Percentiles rank a stretch among this genome's conserved stretches.
These are phyloP conservation scores for Xylaria intraflava DNA, from an alignment of 495 filamentous ascomycete species.

Conservation along the genomic window DNA sequence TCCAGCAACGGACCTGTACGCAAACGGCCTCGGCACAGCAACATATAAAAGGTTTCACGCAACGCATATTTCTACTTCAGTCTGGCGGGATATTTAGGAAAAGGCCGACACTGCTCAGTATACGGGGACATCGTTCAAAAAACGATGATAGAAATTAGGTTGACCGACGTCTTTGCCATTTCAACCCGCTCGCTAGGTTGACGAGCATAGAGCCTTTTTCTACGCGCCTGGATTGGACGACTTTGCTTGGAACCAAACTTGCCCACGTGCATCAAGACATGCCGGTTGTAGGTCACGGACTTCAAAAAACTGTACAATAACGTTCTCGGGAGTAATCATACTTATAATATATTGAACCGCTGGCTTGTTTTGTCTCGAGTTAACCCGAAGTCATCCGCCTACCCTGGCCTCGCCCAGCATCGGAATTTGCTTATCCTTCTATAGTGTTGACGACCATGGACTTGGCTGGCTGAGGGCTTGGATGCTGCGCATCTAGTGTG, in stretches of 20 bases:
- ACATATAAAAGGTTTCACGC: conserved; percentile 14
- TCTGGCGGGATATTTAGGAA: not conserved
- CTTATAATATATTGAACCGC: not conserved
- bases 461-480: too few relatives aligned
- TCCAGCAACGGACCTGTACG: conserved; percentile 40
- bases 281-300: not conserved
- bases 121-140: not conserved
- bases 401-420: not conserved
- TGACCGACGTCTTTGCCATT: not conserved
- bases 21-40: conserved; percentile 46
- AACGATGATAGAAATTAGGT: not conserved
- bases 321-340: not conserved
- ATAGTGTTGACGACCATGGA: too few relatives aligned
- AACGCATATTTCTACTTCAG: not conserved
- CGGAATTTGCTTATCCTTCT: not conserved
- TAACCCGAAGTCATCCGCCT: not conserved
- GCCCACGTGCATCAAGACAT: not conserved
- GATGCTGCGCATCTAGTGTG: too few relatives aligned
- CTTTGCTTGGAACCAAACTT: not conserved
- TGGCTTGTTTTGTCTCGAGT: not conserved
- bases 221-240: not conserved
- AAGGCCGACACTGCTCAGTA: not conserved
- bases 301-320: conserved; percentile 5
- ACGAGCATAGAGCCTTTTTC: not conserved
- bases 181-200: not conserved